Base-by-base conservation (phyloP, 192 early-diverging fungal genomes). In the Coemansia umbellata region DNA sequence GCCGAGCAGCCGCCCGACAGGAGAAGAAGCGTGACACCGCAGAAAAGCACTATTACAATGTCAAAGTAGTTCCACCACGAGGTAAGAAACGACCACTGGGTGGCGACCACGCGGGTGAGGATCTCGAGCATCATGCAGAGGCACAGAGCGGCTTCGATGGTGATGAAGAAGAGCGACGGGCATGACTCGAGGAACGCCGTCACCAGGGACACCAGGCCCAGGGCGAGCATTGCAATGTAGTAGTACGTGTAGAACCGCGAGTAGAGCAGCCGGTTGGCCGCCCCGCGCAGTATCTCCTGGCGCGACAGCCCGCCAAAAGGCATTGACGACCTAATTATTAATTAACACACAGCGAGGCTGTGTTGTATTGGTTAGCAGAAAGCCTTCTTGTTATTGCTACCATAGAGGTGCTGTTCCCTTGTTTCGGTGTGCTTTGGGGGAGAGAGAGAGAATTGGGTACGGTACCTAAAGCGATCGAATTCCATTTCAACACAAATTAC, bases 61-160 rank as follows among this genome's bases (percentile, higher is more conserved):
- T 91, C 89, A 35, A 88, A 71, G 45, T 84, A 72, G 62, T 91
- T 91, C 78, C 83, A 87, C 53, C 81, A 71, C 5, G 87, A 87
- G 27, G 66, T 73, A 9, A 77, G 40, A 35, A 80, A 75, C 45
- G 50, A 27, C 48, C 39, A 65, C 28, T 87, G 73, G 48, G 86
- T 78, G 3, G 89, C 89, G 0, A 87, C 59, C 4, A 80, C 60
- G 13, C 89, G 80, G 19, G 84, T 74, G 2, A 66, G 61, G 3
- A 91, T 85, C 61, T 91, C 89, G 15, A 81, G 56, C 41, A 87
- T 82, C 89, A 91, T 91, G 47, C 84, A 85, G 14, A 82, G 40
- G 47, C 88, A 89, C 41, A 91, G 80, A 15, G 84, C 78, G 21
- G 81, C 76, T 47, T 91, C 89, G 21, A 89, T 60, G 13, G 84